Base-by-base conservation (phyloP, 768 basidiomycete genomes). In the Cystofilobasidium capitatum region DNA sequence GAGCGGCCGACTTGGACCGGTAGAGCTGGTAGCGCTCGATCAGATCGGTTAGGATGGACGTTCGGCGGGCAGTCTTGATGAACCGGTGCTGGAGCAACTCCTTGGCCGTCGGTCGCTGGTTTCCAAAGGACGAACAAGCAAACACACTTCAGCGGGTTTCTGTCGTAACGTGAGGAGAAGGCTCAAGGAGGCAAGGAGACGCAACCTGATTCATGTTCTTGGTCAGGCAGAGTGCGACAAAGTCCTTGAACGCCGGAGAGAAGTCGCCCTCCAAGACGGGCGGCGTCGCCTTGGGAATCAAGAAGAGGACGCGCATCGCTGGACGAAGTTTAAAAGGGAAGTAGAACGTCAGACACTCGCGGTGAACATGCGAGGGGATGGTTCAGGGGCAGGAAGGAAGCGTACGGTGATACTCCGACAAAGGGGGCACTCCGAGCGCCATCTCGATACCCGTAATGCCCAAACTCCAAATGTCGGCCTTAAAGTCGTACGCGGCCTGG, bases 391-490 rank as follows among this genome's bases (percentile, higher is more conserved):
- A 37, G 7, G 36, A 42, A 24, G 31, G 10, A 8, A 31, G 36
- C 0, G 93, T 16, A 68, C 66, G 96, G 74, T 98, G 96, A 76
- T 97, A 94, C 76, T 98, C 94, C 5, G 91, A 88, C 65, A 97
- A 78, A 10, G 96, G 96, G 0, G 96, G 96, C 73, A 97, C 92
- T 51, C 96, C 96, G 73, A 89, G 91, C 2, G 94, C 93, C 87
- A 99, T 87, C 80, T 97, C 94, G 59, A 97, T 96, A 63, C 91
- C 92, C 0, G 94, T 97, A 76, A 99, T 99, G 26, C 94, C 94
- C 60, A 98, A 79, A 75, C 89, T 92, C 94, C 94, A 98, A 81
- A 98, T 87, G 76, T 98, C 94, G 2, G 94, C 94, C 77, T 92
- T 91, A 2, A 85, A 83, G 74, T 97, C 92, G 78, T 98, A 98